phyloP scores from a whole-genome alignment of 2,329 filamentous ascomycete species.

The Penicillium sp. region DNA sequence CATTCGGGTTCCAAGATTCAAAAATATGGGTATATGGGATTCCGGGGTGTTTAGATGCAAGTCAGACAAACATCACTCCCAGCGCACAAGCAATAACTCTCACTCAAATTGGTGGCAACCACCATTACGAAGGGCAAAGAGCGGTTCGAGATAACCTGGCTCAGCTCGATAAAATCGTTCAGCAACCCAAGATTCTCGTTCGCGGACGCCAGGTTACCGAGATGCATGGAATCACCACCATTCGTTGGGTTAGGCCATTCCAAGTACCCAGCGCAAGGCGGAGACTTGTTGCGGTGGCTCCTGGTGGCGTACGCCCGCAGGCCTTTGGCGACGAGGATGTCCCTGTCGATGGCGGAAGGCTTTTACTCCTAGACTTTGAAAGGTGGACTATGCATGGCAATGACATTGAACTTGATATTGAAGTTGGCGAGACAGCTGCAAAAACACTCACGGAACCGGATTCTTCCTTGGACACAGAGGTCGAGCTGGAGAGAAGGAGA shows the following conservation, averaged over 20 bases:
- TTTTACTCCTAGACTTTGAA: constrained; percentile 72
- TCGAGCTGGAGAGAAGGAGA: constrained; percentile 72
- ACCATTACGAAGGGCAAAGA: constrained; percentile 14
- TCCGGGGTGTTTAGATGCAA: constrained; percentile 67
- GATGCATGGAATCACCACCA: constrained; percentile 63
- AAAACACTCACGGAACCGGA: constrained; percentile 71
- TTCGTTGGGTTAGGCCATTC: constrained; percentile 68
- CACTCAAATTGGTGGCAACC: constrained; percentile 15
- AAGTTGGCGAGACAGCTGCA: constrained; percentile 68
- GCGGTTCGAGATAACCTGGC: constrained; percentile 22
- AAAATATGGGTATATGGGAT: constrained; percentile 78
- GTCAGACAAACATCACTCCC: constrained; percentile 31
- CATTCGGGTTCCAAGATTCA: constrained; percentile 68
- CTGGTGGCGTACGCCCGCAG: constrained; percentile 62
- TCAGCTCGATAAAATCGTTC: constrained; percentile 36
- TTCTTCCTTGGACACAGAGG: constrained; percentile 72
- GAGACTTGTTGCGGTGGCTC: constrained; percentile 67
- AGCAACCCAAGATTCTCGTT: constrained; percentile 65
- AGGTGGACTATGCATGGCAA: constrained; percentile 58
- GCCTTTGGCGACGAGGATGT: constrained; percentile 68
- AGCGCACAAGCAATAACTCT: constrained; percentile 7
- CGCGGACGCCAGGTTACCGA: constrained; percentile 64
- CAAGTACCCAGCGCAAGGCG: constrained; percentile 40
- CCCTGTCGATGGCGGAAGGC: constrained; percentile 74
- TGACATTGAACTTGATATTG: constrained; percentile 62